phyloP scores from a whole-genome alignment of 1,284 basidiomycete genomes.

The Fomes fomentarius region DNA sequence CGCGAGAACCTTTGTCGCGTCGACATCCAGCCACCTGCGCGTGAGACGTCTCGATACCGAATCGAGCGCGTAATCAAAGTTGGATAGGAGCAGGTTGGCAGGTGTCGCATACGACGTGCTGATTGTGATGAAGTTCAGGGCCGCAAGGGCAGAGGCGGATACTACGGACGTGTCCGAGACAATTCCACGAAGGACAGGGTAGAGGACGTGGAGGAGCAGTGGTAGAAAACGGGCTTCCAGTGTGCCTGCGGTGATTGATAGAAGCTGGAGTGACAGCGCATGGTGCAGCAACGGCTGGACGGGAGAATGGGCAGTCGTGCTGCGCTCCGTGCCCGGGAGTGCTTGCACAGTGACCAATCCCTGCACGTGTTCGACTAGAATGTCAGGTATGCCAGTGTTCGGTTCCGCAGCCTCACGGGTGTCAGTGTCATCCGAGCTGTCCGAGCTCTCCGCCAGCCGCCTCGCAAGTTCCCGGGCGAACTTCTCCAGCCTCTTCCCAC shows the following conservation, averaged over 20 bases:
- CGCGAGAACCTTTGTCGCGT: constrained; percentile 80
- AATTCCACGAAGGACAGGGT: constrained; percentile 83
- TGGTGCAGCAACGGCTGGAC: constrained; percentile 58
- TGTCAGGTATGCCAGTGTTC: constrained; percentile 28
- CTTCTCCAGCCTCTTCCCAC: constrained; percentile 61
- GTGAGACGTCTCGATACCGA: constrained; percentile 81
- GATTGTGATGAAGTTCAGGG: constrained; percentile 70
- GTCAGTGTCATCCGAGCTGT: constrained; percentile 42
- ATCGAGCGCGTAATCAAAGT: constrained; percentile 94
- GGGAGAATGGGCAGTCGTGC: constrained; percentile 32
- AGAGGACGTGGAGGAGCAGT: constrained; percentile 79
- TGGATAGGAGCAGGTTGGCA: constrained; percentile 83
- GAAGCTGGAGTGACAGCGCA: constrained; percentile 68
- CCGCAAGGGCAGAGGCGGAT: constrained; percentile 69
- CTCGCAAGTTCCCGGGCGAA: constrained; percentile 65
- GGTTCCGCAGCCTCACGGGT: constrained; percentile 22
- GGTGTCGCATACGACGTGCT: constrained; percentile 82
- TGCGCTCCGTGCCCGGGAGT: constrained; percentile 37
- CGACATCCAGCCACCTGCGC: constrained; percentile 75
- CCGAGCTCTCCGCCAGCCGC: constrained; percentile 73
- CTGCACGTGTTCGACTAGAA: constrained; percentile 56
- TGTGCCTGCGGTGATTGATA: constrained; percentile 71
- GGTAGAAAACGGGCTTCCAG: constrained; percentile 68
- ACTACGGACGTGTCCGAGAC: constrained; percentile 71
- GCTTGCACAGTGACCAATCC: constrained; percentile 47